These are phyloP conservation scores for Vitellaria paradoxa DNA, from an alignment of 179 eudicot species.

Conservation along the genomic window DNA sequence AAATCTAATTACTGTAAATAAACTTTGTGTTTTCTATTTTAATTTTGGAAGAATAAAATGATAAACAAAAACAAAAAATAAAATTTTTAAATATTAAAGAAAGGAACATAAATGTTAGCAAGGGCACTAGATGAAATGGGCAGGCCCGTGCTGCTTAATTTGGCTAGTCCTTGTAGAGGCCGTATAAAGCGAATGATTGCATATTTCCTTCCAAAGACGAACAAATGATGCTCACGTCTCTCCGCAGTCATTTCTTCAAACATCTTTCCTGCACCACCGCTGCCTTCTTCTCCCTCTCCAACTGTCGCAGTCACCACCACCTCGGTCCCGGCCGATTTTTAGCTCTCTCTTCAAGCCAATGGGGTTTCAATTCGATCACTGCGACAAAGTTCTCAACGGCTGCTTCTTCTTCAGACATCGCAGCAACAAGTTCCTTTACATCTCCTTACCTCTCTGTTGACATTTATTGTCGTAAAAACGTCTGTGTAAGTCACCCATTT, in stretches of 20 bases:
- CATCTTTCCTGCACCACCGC: constrained; percentile 45
- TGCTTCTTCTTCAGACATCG: constrained; percentile 12
- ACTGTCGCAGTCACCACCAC: constrained; percentile 28
- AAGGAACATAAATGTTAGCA: no score
- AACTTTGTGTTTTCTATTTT: no score
- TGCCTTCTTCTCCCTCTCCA: constrained; percentile 23
- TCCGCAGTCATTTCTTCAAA: constrained; percentile 63
- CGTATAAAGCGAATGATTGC: neutral
- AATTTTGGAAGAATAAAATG: no score
- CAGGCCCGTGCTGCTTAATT: no score
- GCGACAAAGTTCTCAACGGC: constrained; percentile 24
- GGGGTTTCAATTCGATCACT: constrained; percentile 22
- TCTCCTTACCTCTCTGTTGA: constrained; percentile 69
- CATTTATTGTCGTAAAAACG: constrained; percentile 60
- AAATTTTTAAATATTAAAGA: no score
- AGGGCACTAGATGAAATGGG: no score
- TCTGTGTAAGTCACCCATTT: constrained; percentile 46
- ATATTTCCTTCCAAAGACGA: constrained; percentile 3
- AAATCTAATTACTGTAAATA: no score
- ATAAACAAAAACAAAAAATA: no score
- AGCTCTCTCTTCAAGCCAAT: neutral
- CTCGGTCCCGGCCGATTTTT: neutral
- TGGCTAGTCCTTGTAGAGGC: neutral
- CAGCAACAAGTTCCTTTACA: constrained; percentile 22
- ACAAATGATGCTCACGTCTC: constrained; percentile 8